Evolutionary conservation across 129 eudicot genomes (phyloP), one percentile per base, ranked within the genome.

Genomic region (Deinandra increscens): DNA sequence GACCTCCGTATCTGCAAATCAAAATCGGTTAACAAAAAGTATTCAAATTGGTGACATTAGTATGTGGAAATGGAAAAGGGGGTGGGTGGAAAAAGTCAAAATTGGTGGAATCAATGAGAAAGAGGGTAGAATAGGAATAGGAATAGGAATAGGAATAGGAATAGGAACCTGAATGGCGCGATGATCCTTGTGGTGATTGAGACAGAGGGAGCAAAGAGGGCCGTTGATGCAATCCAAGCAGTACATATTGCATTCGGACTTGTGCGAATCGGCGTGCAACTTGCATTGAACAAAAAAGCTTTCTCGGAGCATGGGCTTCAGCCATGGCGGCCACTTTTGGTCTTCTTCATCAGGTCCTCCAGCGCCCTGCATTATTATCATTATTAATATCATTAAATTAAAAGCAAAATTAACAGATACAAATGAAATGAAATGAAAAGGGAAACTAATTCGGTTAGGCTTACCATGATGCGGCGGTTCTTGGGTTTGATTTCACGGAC

Each of bases 201-300:
- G 81, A 76, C 98, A 93, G 45, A 93, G 85, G 19, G 98, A 89
- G 59, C 98, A 93, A 4, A 86, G 81, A 68, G 98, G 80, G 9
- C 88, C 90, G 42, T 83, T 76, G 74, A 83, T 68, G 71, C 98
- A 93, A 72, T 93, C 96, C 82, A 93, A 79, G 60, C 98, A 92
- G 70, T 81, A 92, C 96, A 92, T 84, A 53, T 92, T 92, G 73
- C 98, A 88, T 86, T 92, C 98, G 23, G 95, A 89, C 75, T 85
- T 93, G 79, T 87, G 96, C 0, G 96, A 89, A 80, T 89, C 98
- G 5, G 88, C 85, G 58, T 93, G 98, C 9, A 70, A 45, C 38
- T 93, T 82, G 79, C 98, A 93, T 39, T 89, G 95, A 64, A 69
- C 90, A 72, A 93, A 93, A 73, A 93, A 93, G 36, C 72, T 77